Base-by-base conservation (phyloP, 805 yeast genomes). In the Spathaspora boniae region DNA sequence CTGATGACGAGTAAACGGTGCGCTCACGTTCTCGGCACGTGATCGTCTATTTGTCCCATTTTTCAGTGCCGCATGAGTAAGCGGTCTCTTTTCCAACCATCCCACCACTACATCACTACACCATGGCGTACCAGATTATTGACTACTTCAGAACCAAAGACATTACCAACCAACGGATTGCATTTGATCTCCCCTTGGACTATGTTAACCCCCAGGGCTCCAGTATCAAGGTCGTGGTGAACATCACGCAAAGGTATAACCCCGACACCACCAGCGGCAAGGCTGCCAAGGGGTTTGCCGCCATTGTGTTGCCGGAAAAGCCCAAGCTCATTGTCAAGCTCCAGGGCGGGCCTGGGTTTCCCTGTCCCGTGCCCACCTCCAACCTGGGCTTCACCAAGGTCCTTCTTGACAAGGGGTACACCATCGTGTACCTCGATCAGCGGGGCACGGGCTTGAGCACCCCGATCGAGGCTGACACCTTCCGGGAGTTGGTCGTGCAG, bases 381-480 rank as follows among this genome's bases (percentile, higher is more conserved):
- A 58, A 60, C 32, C 45, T 62, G 1, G 65, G 68, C 1, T 50
- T 47, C 31, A 55, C 65, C n/a, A 63, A 68, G 29, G 58, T 52
- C 20, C 50, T 70, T 31, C 25, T 71, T 7, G 67, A 63, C 9
- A 53, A 55, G 25, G 76, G 72, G 2, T 69, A 60, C 44, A 66
- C 65, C 47, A 54, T 72, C 5, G 51, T 77, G 9, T 67, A 61
- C 26, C 53, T 74, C 31, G 83, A 77, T 54, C 82, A 77, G 48
- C 53, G 82, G 47, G 83, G 82, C n/a, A 77, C 82, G 1, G 83
- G 82, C 0, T 50, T 70, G 17, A 70, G 78, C 31, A 56, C 70
- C 3, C 69, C 76, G 1, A 48, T 78, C 14, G 74, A 72, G 30
- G 48, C 55, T 2, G 47, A 43, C 3, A 48, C 58, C 6, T 46